These are phyloP conservation scores for Pichia sp. DNA, from an alignment of 1,139 yeast genomes.

Conservation along the genomic window DNA sequence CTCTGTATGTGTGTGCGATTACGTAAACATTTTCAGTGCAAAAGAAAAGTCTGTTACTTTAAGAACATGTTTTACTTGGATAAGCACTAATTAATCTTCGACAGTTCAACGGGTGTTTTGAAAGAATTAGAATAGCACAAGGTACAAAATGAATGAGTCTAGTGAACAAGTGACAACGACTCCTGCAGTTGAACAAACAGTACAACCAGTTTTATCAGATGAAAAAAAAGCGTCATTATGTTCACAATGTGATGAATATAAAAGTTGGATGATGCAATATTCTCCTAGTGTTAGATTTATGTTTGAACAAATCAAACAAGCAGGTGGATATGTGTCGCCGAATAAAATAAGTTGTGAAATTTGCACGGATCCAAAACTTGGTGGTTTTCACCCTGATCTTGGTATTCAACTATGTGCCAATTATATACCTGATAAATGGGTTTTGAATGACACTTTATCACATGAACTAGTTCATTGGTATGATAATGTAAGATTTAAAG, in stretches of 20 bases:
- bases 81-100: too few relatives aligned
- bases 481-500: constrained; percentile 82
- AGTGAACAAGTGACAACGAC: constrained; percentile 4
- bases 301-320: constrained; percentile 73
- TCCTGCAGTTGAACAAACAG: constrained; percentile 30
- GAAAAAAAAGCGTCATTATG: constrained; percentile 34
- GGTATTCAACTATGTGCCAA: constrained; percentile 89
- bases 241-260: constrained; percentile 58
- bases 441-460: constrained; percentile 82
- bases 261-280: constrained; percentile 72
- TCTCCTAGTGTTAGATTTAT: constrained; percentile 86
- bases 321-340: constrained; percentile 47
- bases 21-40: too few relatives aligned
- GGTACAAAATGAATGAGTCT: not conserved
- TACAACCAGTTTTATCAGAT: constrained; percentile 32
- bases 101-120: too few relatives aligned
- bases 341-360: constrained; percentile 68
- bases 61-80: too few relatives aligned
- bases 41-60: too few relatives aligned
- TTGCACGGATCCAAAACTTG: constrained; percentile 72
- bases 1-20: too few relatives aligned
- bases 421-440: constrained; percentile 70
- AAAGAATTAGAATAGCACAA: not conserved
- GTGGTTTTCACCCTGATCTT: constrained; percentile 86
- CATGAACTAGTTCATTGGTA: constrained; percentile 94